A percentile compares a stretch with the other conserved stretches of the same genome.
phyloP scores from a whole-genome alignment of 306 rosid species.

The Trichosanthes cucumerina region DNA sequence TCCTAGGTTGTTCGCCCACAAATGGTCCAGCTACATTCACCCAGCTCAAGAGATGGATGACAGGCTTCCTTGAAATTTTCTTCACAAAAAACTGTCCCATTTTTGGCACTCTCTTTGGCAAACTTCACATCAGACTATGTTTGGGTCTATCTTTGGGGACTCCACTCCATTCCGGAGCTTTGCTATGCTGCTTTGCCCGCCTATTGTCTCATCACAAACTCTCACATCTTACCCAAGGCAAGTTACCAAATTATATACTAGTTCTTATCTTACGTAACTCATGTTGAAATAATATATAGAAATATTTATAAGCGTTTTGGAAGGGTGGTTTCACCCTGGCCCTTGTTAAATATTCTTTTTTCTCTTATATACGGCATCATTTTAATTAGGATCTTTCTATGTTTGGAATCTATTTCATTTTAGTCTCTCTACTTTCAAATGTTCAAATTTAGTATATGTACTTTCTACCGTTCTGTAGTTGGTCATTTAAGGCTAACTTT shows the following conservation, averaged over 20 bases:
- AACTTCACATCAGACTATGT: conserved; percentile 32
- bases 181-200: conserved; percentile 39
- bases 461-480: too few species aligned
- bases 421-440: too few species aligned
- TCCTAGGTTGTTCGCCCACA: conserved; percentile 40
- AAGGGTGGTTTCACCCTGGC: too few species aligned
- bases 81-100: conserved; percentile 39
- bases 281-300: too few species aligned
- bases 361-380: too few species aligned
- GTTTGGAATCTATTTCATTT: too few species aligned
- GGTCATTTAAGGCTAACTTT: too few species aligned
- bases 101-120: conserved; percentile 19
- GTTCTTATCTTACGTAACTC: too few species aligned
- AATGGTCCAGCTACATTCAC: conserved; percentile 31
- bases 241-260: background rate
- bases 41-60: conserved; percentile 69
- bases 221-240: conserved; percentile 56
- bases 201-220: conserved; percentile 41
- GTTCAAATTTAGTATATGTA: too few species aligned
- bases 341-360: too few species aligned
- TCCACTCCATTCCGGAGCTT: conserved; percentile 26
- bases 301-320: too few species aligned
- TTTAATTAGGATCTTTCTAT: too few species aligned
- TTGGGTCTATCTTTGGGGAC: conserved; percentile 33
- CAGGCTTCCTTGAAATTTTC: conserved; percentile 44